Base-by-base conservation (phyloP, 1,284 basidiomycete species). In the Cutaneotrichosporon sp. region DNA sequence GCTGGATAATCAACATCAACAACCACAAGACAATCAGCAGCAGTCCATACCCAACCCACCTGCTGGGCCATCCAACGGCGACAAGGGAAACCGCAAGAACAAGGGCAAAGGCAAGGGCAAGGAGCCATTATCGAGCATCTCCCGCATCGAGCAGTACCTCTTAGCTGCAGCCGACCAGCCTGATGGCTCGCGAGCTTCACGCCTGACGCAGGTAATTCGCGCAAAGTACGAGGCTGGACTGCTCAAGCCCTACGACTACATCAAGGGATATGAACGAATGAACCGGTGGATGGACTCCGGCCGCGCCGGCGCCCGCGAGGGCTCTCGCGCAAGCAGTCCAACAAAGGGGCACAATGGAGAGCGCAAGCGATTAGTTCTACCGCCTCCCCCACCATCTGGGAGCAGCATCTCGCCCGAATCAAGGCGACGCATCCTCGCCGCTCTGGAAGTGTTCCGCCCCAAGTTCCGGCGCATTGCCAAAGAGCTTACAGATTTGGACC, bases 211-310 rank as follows among this genome's bases (percentile, higher is more conserved):
- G 55, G 94, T 98, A 59, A 97, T 97, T 64, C 84, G 88, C 61
- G 92, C 89, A 65, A 97, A 97, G 75, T 97, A 96, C 75, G 93
- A 97, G 69, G 94, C 93, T 1, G 94, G 93, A 0, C 73, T 98
- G 37, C 76, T 97, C 56, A 90, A 90, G 66, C 94, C 94, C 0
- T 97, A 96, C 68, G 94, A 97, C 75, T 96, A 97, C 70, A 90
- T 94, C 54, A 91, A 90, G 67, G 91, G 91, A 0, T 94, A 94
- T 67, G 87, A 89, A 19, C 79, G 91, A 50, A 76, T 94, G 62
- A 88, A 85, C 55, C 80, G 87, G 46, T 97, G 93, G 92, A 96
- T 97, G 90, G 92, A 94, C 37, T 59, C 53, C 38, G 71, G 71
- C 5, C 52, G 71, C n/a, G 69, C 71, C 6, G 29, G 17, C 35